Evolutionary conservation across 169 alveolate genomes (phyloP), one percentile per base, ranked within the genome.

Genomic region (Theileria orientalis): DNA sequence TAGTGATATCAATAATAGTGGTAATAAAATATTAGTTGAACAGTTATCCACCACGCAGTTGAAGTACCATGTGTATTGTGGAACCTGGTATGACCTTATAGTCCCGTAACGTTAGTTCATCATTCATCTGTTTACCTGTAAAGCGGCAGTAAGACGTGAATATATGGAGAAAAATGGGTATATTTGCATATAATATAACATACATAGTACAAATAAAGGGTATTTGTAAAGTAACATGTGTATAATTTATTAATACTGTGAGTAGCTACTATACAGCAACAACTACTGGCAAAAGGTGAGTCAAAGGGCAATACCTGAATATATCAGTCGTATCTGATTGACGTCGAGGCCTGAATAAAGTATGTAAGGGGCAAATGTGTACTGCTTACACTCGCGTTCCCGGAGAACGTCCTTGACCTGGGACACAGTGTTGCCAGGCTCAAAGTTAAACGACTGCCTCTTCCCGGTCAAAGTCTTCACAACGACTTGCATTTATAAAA

Each of bases 41-140:
- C 16, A 44, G 29, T 27, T 35, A 52, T 30, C 96, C 96, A 13
- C 97, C 97, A 59, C 99, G 86, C 52, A 96, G 94, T 74, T 95
- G 98, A 44, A 95, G 94, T 13, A 95, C 98, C 99, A 96, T 95
- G 87, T 94, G 98, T 74, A 96, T 94, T 33, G 98, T 95, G 76
- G 95, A 85, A 29, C 99, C 99, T 2, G 99, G 97, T 32, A 89
- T 87, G 16, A 96, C 94, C 59, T 94, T 92, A 92, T 96, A 96
- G 76, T 96, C 98, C 59, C 83, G 49, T 25, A 96, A 87, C 59
- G 90, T 92, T 74, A 91, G 84, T 40, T 95, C 98, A 49, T 95
- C 98, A 23, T 87, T 86, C 94, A 95, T 83, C 61, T 94, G 96
- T 72, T 94, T 94, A 23, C 98, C 95, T 83, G 63, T n/a, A n/a